Evolutionary conservation across 306 rosid species (phyloP).

Genomic region (Quercus aquifolioides): DNA sequence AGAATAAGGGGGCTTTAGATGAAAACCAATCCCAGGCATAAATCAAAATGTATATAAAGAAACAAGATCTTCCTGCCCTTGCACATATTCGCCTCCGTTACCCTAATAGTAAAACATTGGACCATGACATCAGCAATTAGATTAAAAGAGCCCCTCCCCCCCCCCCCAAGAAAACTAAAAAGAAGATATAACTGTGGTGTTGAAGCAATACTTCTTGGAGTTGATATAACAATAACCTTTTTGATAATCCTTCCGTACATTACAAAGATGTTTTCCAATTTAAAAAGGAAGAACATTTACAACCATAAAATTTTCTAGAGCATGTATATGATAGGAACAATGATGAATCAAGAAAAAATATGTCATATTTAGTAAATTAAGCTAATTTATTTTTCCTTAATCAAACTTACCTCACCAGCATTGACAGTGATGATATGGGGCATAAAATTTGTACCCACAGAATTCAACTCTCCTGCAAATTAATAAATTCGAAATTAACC

Average conservation of each 20-base stretch:
- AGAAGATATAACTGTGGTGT: neutral
- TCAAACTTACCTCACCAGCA: constrained; percentile 78
- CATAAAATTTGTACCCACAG: constrained; percentile 63
- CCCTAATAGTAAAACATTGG: neutral
- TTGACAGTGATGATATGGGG: constrained; percentile 75
- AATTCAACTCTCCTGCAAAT: constrained; percentile 57
- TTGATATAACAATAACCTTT: neutral
- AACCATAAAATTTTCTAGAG: neutral
- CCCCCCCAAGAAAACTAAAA: neutral
- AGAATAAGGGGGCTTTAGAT: neutral
- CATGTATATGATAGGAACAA: neutral
- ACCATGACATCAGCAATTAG: neutral
- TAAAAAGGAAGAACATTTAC: neutral
- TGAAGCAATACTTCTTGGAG: no score
- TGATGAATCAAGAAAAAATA: neutral
- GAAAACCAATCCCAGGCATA: neutral
- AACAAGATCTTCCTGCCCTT: neutral
- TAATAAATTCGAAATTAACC: constrained; percentile 6
- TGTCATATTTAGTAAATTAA: neutral
- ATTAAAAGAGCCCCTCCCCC: neutral
- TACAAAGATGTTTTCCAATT: neutral
- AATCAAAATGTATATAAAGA: neutral
- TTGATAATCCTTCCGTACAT: neutral
- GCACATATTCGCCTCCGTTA: neutral
- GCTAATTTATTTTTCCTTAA: neutral